Conservation (phyloP, 352 stramenopile genomes). For the Globisporangium megalacanthum region DNA sequence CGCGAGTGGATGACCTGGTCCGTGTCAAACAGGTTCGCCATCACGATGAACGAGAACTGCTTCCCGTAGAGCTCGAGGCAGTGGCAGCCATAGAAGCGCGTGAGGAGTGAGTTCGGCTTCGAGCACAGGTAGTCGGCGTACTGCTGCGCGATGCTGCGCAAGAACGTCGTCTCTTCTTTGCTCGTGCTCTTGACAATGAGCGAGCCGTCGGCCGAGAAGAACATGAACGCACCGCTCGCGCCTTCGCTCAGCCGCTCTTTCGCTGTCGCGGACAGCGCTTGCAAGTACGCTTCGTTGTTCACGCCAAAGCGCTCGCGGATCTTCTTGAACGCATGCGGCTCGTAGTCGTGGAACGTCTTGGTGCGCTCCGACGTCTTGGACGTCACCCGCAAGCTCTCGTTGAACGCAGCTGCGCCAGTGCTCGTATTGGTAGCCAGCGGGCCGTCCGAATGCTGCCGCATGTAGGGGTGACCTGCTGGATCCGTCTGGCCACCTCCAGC, state of each 20-base stretch:
- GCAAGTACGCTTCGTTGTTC: conserved; percentile 77
- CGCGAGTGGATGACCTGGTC: conserved; percentile 82
- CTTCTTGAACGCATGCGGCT: conserved; percentile 84
- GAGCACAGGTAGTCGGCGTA: conserved; percentile 85
- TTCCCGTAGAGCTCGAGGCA: conserved; percentile 89
- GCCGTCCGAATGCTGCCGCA: conserved; percentile 45
- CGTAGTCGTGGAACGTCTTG: conserved; percentile 88
- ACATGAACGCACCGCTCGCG: conserved; percentile 89
- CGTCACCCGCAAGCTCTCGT: conserved; percentile 64
- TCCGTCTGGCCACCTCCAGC: conserved; percentile 22
- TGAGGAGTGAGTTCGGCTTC: conserved; percentile 81
- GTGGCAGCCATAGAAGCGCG: conserved; percentile 89
- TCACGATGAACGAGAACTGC: conserved; percentile 90
- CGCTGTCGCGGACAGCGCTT: conserved; percentile 76
- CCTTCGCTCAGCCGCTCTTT: conserved; percentile 88
- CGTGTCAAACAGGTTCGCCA: conserved; percentile 91
- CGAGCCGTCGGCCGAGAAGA: conserved; percentile 84
- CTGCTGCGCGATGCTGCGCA: conserved; percentile 82
- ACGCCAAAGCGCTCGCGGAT: conserved; percentile 86
- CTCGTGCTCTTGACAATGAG: conserved; percentile 91
- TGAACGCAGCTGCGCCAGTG: conserved; percentile 30
- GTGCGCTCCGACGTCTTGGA: conserved; percentile 68
- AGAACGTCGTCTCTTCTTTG: conserved; percentile 80
- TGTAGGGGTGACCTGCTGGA: conserved; percentile 32
- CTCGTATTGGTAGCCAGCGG: conserved; percentile 7